Base-by-base conservation (phyloP, 2,329 filamentous ascomycete species). In the Fusarium domesticum region DNA sequence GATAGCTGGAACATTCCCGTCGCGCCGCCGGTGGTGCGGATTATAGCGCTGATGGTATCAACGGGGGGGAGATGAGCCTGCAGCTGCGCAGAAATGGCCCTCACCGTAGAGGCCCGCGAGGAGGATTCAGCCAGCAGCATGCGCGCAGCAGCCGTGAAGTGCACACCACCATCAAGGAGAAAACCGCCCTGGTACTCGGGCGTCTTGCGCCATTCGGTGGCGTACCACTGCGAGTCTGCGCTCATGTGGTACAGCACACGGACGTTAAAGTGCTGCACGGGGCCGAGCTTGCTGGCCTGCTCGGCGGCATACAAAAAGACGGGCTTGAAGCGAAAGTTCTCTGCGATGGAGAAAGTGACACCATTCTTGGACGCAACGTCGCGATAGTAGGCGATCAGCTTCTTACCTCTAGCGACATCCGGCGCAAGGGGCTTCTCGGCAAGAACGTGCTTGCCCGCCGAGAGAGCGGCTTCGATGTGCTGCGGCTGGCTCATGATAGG, bases 151-250 rank as follows among this genome's bases (percentile, higher is more conserved):
- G 86, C 86, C 6, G 83, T 71, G 48, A 80, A 83, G 64, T 91
- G 87, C 18, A 91, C 84, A 34, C 87, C 87, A 12, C 80, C 85
- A 59, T 91, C 87, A 2, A 91, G 77, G 42, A 90, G 64, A 61
- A 89, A 90, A 0, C 87, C 87, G 42, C 87, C 87, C 65, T 89
- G 85, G 61, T 88, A 79, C 40, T 77, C 72, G 1, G 87, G 86
- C 43, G 69, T 75, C 63, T 84, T 84, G 42, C 87, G 80, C 87
- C 86, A 80, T 18, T 68, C 52, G 3, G 77, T 80, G 37, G 73
- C 69, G 53, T 71, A 74, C 59, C 74, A 80, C 61, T 73, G 72
- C 57, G 71, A 61, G 41, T 60, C 57, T 43, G 53, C 37, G 32
- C 58, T 45, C 60, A 74, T 65, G 52, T 66, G 62, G 12, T 50